Evolutionary conservation across 176 grass and related monocot species (phyloP).

Genomic region (Cenchrus fungigraminus): DNA sequence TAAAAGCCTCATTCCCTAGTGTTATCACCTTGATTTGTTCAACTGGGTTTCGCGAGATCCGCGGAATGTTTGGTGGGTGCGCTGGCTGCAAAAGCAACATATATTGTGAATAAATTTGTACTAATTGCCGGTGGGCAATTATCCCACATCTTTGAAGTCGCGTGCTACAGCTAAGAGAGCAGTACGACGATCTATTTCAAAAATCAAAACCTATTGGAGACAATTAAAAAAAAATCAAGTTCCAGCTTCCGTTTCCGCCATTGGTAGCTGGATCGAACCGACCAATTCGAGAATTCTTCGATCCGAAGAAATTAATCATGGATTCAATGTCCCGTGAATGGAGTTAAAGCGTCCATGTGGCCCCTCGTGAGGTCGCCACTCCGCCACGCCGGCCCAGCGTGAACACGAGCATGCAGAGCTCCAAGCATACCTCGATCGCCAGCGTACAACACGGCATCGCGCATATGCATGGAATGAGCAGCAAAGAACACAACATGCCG

Average conservation of each 20-base stretch:
- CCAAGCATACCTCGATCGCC: background rate
- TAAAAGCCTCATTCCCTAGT: no score
- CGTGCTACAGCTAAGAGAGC: background rate
- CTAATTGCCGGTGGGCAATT: background rate
- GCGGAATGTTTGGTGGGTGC: background rate
- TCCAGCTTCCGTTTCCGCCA: background rate
- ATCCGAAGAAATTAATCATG: conserved; percentile 14
- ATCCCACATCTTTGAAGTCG: background rate
- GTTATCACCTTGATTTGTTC: no score
- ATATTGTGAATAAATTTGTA: no score
- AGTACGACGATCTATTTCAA: background rate
- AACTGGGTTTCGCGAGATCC: background rate
- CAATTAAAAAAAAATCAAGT: background rate
- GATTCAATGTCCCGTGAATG: background rate
- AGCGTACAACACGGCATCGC: background rate
- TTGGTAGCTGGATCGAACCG: background rate
- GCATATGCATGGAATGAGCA: background rate
- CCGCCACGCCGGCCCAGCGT: background rate
- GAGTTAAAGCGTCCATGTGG: conserved; percentile 35
- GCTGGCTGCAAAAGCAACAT: background rate
- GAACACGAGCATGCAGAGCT: background rate
- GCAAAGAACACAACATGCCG: background rate
- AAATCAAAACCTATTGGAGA: background rate
- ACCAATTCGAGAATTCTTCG: background rate
- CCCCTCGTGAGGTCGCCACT: conserved; percentile 11